These are phyloP conservation scores for Lophiotrema nucula DNA, from an alignment of 495 filamentous ascomycete species.

Conservation along the genomic window DNA sequence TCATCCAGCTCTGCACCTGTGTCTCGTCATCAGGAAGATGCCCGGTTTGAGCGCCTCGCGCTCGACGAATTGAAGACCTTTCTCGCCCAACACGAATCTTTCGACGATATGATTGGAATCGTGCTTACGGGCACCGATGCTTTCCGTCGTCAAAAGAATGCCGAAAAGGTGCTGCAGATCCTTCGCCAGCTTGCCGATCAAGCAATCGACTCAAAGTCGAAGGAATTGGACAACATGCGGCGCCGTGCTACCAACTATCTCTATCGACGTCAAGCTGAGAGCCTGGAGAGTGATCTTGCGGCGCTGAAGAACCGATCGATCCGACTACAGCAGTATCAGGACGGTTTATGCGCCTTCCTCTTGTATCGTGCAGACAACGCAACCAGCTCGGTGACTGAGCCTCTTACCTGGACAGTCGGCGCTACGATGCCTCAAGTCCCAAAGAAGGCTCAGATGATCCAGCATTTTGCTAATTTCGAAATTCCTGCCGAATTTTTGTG, in stretches of 20 bases:
- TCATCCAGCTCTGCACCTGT: not conserved
- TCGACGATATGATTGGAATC: constrained; percentile 36
- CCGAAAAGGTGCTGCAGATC: constrained; percentile 27
- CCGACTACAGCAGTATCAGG: constrained; percentile 28
- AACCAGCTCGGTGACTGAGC: constrained; percentile 3
- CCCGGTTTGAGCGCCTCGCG: constrained; percentile 6
- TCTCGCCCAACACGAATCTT: constrained; percentile 26
- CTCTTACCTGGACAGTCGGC: constrained; percentile 37
- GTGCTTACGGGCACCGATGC: constrained; percentile 5
- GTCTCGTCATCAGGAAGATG: constrained; percentile 3
- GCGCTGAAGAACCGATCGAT: constrained; percentile 28
- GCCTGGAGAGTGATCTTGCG: constrained; percentile 9
- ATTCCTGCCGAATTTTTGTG: constrained; percentile 29
- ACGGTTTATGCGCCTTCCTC: constrained; percentile 34
- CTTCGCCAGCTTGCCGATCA: constrained; percentile 13
- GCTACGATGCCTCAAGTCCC: constrained; percentile 28
- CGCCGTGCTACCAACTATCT: not conserved
- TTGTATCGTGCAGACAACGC: constrained; percentile 27
- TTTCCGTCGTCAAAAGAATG: constrained; percentile 6
- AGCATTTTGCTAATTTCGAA: constrained; percentile 1
- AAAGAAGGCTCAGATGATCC: not conserved
- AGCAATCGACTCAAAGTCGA: constrained; percentile 6
- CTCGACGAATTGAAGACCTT: constrained; percentile 7
- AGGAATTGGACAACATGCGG: constrained; percentile 10
- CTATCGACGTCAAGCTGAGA: not conserved